Evolutionary conservation across 129 eudicot genomes (phyloP).

Genomic region (Flaveria robusta): DNA sequence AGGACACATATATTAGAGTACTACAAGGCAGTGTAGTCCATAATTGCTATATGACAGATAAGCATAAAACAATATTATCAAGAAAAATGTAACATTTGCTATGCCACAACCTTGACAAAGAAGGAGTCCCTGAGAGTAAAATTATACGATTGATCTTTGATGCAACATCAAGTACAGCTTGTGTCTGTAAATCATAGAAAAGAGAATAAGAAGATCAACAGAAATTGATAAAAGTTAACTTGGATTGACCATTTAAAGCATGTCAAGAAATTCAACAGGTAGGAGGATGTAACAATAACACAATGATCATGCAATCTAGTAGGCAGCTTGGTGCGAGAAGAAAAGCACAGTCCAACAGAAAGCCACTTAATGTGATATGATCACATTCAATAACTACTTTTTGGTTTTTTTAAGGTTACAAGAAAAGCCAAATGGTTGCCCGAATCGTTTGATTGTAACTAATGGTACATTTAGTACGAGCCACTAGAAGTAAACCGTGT

Average conservation of each 20-base stretch:
- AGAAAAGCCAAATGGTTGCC: neutral
- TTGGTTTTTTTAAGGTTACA: neutral
- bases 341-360: neutral
- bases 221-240: conserved; percentile 4
- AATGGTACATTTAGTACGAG: neutral
- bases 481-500: no score
- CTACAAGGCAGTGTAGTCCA: neutral
- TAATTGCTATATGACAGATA: conserved; percentile 20
- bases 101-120: conserved; percentile 86
- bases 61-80: conserved; percentile 21
- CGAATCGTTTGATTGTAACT: neutral
- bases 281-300: neutral
- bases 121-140: conserved; percentile 95
- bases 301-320: neutral
- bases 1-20: conserved; percentile 25
- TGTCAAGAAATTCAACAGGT: conserved; percentile 6
- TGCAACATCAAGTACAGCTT: conserved; percentile 81
- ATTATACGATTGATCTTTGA: conserved; percentile 62
- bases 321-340: neutral
- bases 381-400: neutral
- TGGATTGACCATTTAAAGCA: conserved; percentile 21
- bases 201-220: conserved; percentile 15
- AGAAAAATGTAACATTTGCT: conserved; percentile 14
- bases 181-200: conserved; percentile 52
- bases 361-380: neutral